These are phyloP conservation scores for Lactifluus echinatus DNA, from an alignment of 768 basidiomycete genomes.

Conservation along the genomic window DNA sequence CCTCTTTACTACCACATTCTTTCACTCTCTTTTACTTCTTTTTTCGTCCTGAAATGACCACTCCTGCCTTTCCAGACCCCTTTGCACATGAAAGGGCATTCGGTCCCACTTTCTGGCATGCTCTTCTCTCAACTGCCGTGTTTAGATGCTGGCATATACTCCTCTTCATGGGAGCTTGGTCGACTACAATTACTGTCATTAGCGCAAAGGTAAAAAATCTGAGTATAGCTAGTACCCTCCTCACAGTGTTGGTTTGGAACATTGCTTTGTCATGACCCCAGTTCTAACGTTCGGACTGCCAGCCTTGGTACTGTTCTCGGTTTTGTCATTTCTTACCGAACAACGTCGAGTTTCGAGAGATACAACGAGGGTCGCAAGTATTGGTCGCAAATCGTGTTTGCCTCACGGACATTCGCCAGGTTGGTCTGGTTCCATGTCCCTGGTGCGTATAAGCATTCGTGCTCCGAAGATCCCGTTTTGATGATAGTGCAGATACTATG, in stretches of 20 bases:
- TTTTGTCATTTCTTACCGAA: conserved; percentile 66
- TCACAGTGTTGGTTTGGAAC: conserved; percentile 51
- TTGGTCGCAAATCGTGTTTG: conserved; percentile 62
- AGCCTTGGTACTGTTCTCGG: conserved; percentile 58
- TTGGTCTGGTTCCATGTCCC: conserved; percentile 63
- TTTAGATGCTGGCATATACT: conserved; percentile 63
- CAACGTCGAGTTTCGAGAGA: conserved; percentile 65
- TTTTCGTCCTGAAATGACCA: neutral
- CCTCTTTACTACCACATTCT: neutral
- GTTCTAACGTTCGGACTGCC: conserved; percentile 26
- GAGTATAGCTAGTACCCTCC: conserved; percentile 42
- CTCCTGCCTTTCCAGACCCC: conserved; percentile 20
- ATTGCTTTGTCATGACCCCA: neutral
- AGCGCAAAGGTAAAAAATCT: conserved; percentile 39
- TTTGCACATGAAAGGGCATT: conserved; percentile 6
- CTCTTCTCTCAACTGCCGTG: conserved; percentile 33
- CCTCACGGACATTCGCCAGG: conserved; percentile 47
- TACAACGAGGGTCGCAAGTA: conserved; percentile 64
- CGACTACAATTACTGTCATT: conserved; percentile 46
- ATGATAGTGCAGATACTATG: conserved; percentile 23
- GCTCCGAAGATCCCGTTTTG: neutral
- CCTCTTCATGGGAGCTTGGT: conserved; percentile 55
- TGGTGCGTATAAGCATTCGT: conserved; percentile 29
- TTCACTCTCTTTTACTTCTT: neutral
- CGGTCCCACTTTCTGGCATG: conserved; percentile 21